A percentile compares a stretch with the other conserved stretches of the same genome.
Evolutionary conservation across 1,139 yeast species (phyloP).

Genomic region (Yamadazyma atlantica): DNA sequence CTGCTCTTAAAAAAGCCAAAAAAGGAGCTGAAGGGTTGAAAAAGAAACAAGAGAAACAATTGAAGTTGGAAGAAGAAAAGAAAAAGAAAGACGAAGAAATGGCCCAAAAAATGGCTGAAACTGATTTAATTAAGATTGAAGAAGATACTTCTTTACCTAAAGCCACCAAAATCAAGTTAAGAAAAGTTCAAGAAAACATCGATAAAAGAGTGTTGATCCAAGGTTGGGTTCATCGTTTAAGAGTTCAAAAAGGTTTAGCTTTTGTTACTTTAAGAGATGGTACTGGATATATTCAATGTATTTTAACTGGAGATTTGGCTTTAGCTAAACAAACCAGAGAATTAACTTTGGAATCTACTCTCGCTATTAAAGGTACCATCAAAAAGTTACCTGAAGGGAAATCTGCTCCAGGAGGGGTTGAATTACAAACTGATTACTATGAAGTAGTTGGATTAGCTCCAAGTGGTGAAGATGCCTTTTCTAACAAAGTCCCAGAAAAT

Average conservation of each 20-base stretch:
- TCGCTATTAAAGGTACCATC: constrained; percentile 76
- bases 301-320: constrained; percentile 88
- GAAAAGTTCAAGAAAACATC: constrained; percentile 48
- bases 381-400: constrained; percentile 92
- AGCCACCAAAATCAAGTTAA: constrained; percentile 69
- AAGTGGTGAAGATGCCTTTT: constrained; percentile 90
- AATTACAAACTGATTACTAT: constrained; percentile 86
- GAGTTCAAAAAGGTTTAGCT: constrained; percentile 88
- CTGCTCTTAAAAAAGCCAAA: constrained; percentile 94
- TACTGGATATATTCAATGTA: constrained; percentile 84
- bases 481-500: constrained; percentile 89
- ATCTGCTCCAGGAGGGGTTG: constrained; percentile 97
- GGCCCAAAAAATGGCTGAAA: constrained; percentile 71
- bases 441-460: constrained; percentile 92
- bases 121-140: constrained; percentile 66
- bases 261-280: constrained; percentile 95
- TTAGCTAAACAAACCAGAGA: constrained; percentile 82
- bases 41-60: constrained; percentile 85
- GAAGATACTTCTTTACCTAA: constrained; percentile 73
- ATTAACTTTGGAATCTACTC: constrained; percentile 85
- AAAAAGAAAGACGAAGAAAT: constrained; percentile 64
- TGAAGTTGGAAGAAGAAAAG: constrained; percentile 60
- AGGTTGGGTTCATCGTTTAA: constrained; percentile 97
- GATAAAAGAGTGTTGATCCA: constrained; percentile 70
- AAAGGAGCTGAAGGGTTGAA: constrained; percentile 92